Evolutionary conservation across 1,139 yeast genomes (phyloP).

Genomic region (Kluyveromyces marxianus): DNA sequence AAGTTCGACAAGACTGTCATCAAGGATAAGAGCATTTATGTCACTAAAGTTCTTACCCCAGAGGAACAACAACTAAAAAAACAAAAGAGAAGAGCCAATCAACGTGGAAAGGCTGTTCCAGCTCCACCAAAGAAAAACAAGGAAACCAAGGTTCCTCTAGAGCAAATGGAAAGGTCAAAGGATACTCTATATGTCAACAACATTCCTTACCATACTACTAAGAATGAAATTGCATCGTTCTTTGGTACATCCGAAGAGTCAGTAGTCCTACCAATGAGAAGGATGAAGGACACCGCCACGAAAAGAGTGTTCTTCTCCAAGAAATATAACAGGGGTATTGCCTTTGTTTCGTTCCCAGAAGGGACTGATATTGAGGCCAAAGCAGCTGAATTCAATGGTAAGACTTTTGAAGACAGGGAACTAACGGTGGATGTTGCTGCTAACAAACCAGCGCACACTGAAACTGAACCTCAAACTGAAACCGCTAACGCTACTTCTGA

Average conservation of each 20-base stretch:
- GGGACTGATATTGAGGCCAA: constrained; percentile 20
- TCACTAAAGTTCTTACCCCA: constrained; percentile 27
- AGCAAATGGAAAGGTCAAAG: constrained; percentile 29
- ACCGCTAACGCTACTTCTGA: neutral
- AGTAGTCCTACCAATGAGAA: constrained; percentile 30
- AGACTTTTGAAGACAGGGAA: constrained; percentile 26
- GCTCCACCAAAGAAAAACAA: constrained; percentile 17
- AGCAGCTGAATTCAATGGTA: constrained; percentile 27
- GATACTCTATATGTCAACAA: constrained; percentile 30
- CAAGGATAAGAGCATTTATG: constrained; percentile 28
- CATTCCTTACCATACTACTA: constrained; percentile 29
- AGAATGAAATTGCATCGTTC: constrained; percentile 26
- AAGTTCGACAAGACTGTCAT: constrained; percentile 27
- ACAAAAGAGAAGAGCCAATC: constrained; percentile 11
- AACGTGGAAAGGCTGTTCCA: constrained; percentile 18
- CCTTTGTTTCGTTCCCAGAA: constrained; percentile 26
- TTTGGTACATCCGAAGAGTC: constrained; percentile 25
- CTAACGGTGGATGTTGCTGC: constrained; percentile 31
- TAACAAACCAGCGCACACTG: constrained; percentile 22
- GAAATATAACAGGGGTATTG: constrained; percentile 30
- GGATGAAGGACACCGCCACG: constrained; percentile 26
- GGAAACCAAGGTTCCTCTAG: constrained; percentile 25
- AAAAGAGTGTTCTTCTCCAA: constrained; percentile 23
- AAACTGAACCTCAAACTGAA: constrained; percentile 2
- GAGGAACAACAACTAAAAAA: constrained; percentile 15